Evolutionary conservation across 2,329 filamentous ascomycete species (phyloP).

Genomic region (Elsinoe fawcettii): DNA sequence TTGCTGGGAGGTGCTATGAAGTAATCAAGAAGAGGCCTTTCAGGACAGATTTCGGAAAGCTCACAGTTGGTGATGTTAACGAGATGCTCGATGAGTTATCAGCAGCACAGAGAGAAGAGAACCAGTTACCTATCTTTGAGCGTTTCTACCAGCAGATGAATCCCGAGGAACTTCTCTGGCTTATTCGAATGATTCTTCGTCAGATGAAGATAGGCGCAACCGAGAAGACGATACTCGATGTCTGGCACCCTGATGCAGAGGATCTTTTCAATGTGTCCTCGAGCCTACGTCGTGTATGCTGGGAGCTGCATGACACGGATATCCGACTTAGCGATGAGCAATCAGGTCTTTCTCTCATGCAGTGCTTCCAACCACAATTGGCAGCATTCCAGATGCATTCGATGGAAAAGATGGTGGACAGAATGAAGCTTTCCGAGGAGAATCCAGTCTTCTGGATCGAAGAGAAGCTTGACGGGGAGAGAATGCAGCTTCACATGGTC

Average conservation of each 20-base stretch:
- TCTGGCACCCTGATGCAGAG: conserved; percentile 48
- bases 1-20: conserved; percentile 81
- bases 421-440: conserved; percentile 57
- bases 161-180: conserved; percentile 84
- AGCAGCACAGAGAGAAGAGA: conserved; percentile 66
- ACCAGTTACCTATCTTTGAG: conserved; percentile 73
- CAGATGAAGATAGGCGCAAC: conserved; percentile 70
- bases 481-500: conserved; percentile 92
- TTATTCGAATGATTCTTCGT: conserved; percentile 85
- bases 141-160: conserved; percentile 89
- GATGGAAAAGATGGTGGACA: conserved; percentile 70
- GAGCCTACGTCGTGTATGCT: conserved; percentile 82
- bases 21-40: conserved; percentile 78
- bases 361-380: conserved; percentile 92
- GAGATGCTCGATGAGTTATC: conserved; percentile 72
- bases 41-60: conserved; percentile 61
- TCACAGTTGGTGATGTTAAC: conserved; percentile 88
- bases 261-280: conserved; percentile 77
- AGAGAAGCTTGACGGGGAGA: conserved; percentile 92
- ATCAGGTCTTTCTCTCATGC: conserved; percentile 71
- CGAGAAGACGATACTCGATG: conserved; percentile 77
- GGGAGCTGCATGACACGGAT: conserved; percentile 74
- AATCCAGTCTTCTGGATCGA: conserved; percentile 89
- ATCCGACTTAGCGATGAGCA: conserved; percentile 68
- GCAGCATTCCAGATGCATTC: conserved; percentile 83